phyloP scores from a whole-genome alignment of 805 yeast species.

The Debaryomyces tyrocola region DNA sequence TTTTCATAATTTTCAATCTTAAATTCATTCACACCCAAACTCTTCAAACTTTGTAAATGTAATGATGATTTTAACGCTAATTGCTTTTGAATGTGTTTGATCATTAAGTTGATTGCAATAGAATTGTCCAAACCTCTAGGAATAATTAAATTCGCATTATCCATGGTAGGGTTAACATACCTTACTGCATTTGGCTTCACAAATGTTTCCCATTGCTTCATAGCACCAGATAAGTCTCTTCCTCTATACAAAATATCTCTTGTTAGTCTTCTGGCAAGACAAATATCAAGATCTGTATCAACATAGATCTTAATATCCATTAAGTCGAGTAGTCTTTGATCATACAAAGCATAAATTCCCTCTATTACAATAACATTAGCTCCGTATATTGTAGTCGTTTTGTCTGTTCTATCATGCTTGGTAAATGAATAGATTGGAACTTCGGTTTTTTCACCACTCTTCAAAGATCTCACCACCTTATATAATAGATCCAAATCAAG shows the following conservation, averaged over 20 bases:
- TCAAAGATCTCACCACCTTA: slow-evolving; percentile 62
- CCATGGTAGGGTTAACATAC: slow-evolving; percentile 72
- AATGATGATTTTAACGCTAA: slow-evolving; percentile 59
- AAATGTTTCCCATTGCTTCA: slow-evolving; percentile 85
- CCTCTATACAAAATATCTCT: slow-evolving; percentile 88
- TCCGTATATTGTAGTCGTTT: slow-evolving; percentile 79
- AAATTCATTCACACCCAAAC: slow-evolving; percentile 49
- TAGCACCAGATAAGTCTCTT: slow-evolving; percentile 76
- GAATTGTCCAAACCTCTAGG: slow-evolving; percentile 86
- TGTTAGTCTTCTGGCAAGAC: slow-evolving; percentile 83
- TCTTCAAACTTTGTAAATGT: slow-evolving; percentile 65
- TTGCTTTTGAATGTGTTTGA: slow-evolving; percentile 76
- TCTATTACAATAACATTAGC: slow-evolving; percentile 92
- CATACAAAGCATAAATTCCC: slow-evolving; percentile 83
- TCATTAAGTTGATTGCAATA: slow-evolving; percentile 77
- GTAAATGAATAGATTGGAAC: slow-evolving; percentile 58
- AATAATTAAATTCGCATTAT: slow-evolving; percentile 80
- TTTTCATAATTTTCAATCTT: slow-evolving; percentile 26
- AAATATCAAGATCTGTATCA: slow-evolving; percentile 90
- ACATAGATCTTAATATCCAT: slow-evolving; percentile 90
- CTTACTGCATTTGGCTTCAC: slow-evolving; percentile 91
- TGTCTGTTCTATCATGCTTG: slow-evolving; percentile 67
- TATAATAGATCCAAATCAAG: slow-evolving; percentile 74
- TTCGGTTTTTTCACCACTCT: slow-evolving; percentile 56
- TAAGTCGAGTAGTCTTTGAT: slow-evolving; percentile 62